phyloP scores from a whole-genome alignment of 371 early-diverging fungal species.

The Rhizopus microsporus region DNA sequence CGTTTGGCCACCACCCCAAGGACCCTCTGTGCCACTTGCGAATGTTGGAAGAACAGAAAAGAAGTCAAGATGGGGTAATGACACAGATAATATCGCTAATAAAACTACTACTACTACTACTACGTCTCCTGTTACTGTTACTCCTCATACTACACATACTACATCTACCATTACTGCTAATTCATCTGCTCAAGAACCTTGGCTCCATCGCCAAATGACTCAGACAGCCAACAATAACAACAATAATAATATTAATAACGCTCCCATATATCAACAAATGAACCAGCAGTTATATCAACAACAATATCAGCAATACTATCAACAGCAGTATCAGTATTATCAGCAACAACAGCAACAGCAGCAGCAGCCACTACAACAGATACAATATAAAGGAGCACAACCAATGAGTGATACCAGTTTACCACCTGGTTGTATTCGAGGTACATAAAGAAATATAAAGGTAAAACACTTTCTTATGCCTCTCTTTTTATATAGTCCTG shows the following conservation, averaged over 20 bases:
- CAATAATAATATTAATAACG: not conserved
- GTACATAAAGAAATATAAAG: constrained; percentile 21
- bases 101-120: not conserved
- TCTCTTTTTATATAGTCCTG: constrained; percentile 27
- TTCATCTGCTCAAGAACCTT: constrained; percentile 22
- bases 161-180: constrained; percentile 17
- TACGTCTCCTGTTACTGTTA: constrained; percentile 1
- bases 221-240: constrained; percentile 9
- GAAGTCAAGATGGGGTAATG: constrained; percentile 24
- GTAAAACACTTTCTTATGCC: not conserved
- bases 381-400: constrained; percentile 8
- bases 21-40: constrained; percentile 8
- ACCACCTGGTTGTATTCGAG: constrained; percentile 42
- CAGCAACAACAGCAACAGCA: constrained; percentile 4
- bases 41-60: constrained; percentile 7
- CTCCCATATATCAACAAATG: constrained; percentile 1
- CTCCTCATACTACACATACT: not conserved
- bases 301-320: not conserved
- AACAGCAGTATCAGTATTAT: not conserved
- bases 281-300: constrained; percentile 3
- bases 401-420: constrained; percentile 36
- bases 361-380: constrained; percentile 2
- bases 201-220: constrained; percentile 18
- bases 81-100: constrained; percentile 1
- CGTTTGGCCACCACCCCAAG: constrained; percentile 3